Evolutionary conservation across 148 eudicot genomes (phyloP), one percentile per base, ranked within the genome.

Genomic region (Cornus controversa): DNA sequence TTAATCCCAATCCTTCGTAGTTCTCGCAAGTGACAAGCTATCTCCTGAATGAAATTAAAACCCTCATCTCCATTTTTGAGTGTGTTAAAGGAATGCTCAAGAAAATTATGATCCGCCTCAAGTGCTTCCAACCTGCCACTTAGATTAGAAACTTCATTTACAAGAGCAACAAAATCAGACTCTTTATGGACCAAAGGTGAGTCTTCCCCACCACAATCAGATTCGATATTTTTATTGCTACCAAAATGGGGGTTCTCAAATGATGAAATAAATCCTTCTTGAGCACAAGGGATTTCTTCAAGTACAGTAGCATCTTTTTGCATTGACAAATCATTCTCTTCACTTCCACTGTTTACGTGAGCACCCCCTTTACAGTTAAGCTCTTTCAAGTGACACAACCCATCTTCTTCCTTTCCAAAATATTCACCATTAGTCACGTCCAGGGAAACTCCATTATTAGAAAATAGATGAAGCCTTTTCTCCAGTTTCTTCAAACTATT

Each of bases 11-110:
- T 80, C 80, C 80, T 81, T 40, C 75, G 85, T 23, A 82, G 66
- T 82, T 82, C 89, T 79, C 79, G 79, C 42, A 85, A 79, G 76
- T 86, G 89, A 79, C 81, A 80, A 45, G 84, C 87, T 28, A 92
- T 84, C 86, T 90, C 89, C 77, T 84, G 80, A 66, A 87, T 79
- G 26, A 80, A 79, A 8, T 65, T 73, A 73, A 80, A 77, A 29
- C 86, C 88, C 26, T 83, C 85, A 60, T 80, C 85, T 60, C 87
- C 89, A 37, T 73, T 72, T 66, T 78, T 83, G 10, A 81, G 86
- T 28, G 90, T 81, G 28, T 72, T 79, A 29, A 86, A 71, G 10
- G 87, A 83, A 66, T 76, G 81, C 72, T 87, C 88, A 31, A 87
- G 74, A 81, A 85, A 83, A 60, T 75, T 81, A 29, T 66, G 80